These are phyloP conservation scores for Hemileia vastatrix DNA, from an alignment of 1,284 basidiomycete genomes.

Conservation along the genomic window DNA sequence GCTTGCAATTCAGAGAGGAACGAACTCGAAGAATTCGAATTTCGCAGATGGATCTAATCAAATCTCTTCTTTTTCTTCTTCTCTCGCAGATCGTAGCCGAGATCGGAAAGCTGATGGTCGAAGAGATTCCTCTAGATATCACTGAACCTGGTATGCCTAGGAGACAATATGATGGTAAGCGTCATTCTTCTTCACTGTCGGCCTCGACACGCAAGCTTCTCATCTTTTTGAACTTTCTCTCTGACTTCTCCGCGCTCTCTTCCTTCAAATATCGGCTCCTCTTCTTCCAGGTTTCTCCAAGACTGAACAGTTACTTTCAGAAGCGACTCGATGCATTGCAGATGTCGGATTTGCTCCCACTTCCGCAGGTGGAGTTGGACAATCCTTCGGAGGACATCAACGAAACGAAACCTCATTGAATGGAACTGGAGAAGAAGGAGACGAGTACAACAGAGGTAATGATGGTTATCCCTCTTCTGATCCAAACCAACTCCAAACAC, in stretches of 20 bases:
- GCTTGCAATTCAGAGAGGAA: too few species aligned
- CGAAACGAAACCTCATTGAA: conserved; percentile 1
- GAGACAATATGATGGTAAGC: conserved; percentile 26
- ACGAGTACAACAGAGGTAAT: not conserved
- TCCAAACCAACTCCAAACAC: not conserved
- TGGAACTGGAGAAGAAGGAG: not conserved
- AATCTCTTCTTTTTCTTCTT: conserved; percentile 1
- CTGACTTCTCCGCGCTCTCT: not conserved
- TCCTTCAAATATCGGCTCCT: not conserved
- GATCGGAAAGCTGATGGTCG: conserved; percentile 35
- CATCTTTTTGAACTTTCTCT: not conserved
- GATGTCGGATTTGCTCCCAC: conserved; percentile 34
- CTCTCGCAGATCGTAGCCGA: conserved; percentile 38
- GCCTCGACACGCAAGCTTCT: too few species aligned
- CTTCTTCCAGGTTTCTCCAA: conserved; percentile 23
- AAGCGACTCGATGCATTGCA: conserved; percentile 33
- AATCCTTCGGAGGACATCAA: conserved; percentile 21
- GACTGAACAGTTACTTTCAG: conserved; percentile 34
- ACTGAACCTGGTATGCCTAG: conserved; percentile 30
- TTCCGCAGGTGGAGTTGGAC: conserved; percentile 27
- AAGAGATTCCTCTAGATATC: conserved; percentile 32
- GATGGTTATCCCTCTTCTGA: conserved; percentile 1
- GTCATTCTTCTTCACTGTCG: too few species aligned
- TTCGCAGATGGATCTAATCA: not conserved
- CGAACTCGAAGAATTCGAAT: too few species aligned